Conservation (phyloP, 2,329 filamentous ascomycete species). For the Phialemoniopsis sp. region DNA sequence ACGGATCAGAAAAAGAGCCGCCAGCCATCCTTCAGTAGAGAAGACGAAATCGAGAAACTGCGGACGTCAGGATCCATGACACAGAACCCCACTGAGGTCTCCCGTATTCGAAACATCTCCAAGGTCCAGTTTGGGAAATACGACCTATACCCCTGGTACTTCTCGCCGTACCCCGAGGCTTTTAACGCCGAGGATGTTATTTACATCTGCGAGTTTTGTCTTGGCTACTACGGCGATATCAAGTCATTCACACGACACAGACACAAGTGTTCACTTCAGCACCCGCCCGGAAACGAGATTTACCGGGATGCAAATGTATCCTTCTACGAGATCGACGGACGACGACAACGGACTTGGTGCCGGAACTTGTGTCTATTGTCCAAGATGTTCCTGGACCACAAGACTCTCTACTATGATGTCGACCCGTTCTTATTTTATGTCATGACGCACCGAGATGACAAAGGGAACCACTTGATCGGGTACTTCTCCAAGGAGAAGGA, state of each 20-base stretch:
- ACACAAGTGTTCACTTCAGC: conserved; percentile 82
- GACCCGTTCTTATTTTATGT: conserved; percentile 98
- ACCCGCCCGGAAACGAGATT: conserved; percentile 96
- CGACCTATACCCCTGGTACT: conserved; percentile 97
- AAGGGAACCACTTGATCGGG: conserved; percentile 94
- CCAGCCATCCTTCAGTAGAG: conserved; percentile 62
- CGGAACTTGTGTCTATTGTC: conserved; percentile 91
- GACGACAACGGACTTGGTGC: conserved; percentile 92
- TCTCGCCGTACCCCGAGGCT: conserved; percentile 89
- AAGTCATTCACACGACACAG: conserved; percentile 84
- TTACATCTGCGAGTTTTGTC: conserved; percentile 96
- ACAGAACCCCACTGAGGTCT: conserved; percentile 95
- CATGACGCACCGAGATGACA: conserved; percentile 85
- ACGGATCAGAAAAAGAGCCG: conserved; percentile 31
- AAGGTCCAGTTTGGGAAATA: conserved; percentile 90
- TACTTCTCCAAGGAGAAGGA: conserved; percentile 99
- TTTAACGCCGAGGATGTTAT: conserved; percentile 88
- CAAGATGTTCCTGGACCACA: conserved; percentile 96
- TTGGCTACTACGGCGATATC: conserved; percentile 81
- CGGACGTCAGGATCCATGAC: conserved; percentile 97
- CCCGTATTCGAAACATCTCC: conserved; percentile 89
- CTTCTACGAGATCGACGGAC: conserved; percentile 96
- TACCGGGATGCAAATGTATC: conserved; percentile 92
- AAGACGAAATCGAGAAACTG: conserved; percentile 95
- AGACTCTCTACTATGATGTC: conserved; percentile 99